These are phyloP conservation scores for Silene noctiflora DNA, from an alignment of 179 eudicot genomes.

Conservation along the genomic window DNA sequence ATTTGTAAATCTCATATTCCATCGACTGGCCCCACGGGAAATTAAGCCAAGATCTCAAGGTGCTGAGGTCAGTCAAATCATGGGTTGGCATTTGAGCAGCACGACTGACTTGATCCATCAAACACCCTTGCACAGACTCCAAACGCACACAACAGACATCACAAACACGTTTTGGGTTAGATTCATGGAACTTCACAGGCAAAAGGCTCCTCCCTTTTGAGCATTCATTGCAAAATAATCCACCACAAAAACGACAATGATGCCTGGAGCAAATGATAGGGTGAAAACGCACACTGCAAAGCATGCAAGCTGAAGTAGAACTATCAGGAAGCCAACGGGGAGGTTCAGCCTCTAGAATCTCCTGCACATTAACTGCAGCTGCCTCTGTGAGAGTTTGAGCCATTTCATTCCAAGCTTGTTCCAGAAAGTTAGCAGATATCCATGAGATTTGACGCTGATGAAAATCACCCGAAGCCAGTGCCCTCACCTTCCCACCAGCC, in stretches of 20 bases:
- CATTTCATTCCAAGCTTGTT: slow-evolving; percentile 95
- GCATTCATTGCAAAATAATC: slow-evolving; percentile 79
- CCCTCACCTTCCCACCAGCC: slow-evolving; percentile 71
- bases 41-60: slow-evolving; percentile 95
- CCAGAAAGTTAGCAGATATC: slow-evolving; percentile 60
- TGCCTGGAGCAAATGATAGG: slow-evolving; percentile 92
- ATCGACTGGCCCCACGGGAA: slow-evolving; percentile 94
- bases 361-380: slow-evolving; percentile 46
- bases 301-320: slow-evolving; percentile 80
- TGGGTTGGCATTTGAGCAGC: slow-evolving; percentile 86
- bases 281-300: slow-evolving; percentile 78
- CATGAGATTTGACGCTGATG: slow-evolving; percentile 48
- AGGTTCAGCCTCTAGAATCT: slow-evolving; percentile 73
- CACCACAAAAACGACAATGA: slow-evolving; percentile 96
- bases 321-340: slow-evolving; percentile 97
- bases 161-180: slow-evolving; percentile 82
- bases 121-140: slow-evolving; percentile 72
- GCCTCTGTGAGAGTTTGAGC: slow-evolving; percentile 86
- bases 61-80: slow-evolving; percentile 91
- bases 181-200: slow-evolving; percentile 59
- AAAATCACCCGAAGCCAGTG: slow-evolving; percentile 70
- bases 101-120: slow-evolving; percentile 89
- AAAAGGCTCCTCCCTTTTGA: slow-evolving; percentile 85
- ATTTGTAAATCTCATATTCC: slow-evolving; percentile 92
- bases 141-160: slow-evolving; percentile 92